Conservation (phyloP, 768 basidiomycete genomes). For the Gloeostereum incarnatum region DNA sequence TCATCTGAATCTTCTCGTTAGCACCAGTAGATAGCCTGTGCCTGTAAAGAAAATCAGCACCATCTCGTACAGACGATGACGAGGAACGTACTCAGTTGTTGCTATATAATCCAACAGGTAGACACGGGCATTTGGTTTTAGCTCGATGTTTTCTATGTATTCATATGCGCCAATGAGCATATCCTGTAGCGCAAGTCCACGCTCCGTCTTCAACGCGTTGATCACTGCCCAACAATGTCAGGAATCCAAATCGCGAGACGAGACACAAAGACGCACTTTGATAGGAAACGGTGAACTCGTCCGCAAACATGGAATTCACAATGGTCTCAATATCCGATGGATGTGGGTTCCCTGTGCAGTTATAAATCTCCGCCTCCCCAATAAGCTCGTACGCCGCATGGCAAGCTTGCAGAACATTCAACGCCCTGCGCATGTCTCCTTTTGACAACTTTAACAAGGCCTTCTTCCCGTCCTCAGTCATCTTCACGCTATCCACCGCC, state of each 20-base stretch:
- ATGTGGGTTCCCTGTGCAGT: conserved; percentile 95
- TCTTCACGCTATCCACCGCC: conserved; percentile 69
- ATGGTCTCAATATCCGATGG: conserved; percentile 91
- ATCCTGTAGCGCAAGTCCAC: conserved; percentile 93
- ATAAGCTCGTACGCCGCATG: conserved; percentile 91
- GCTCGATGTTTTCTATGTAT: conserved; percentile 76
- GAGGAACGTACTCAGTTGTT: conserved; percentile 76
- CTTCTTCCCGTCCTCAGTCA: conserved; percentile 78
- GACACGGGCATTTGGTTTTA: conserved; percentile 78
- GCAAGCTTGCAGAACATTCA: conserved; percentile 96
- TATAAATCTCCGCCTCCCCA: conserved; percentile 89
- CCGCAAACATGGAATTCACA: conserved; percentile 90
- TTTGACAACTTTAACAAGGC: conserved; percentile 91
- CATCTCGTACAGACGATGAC: background rate
- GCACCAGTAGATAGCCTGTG: conserved; percentile 89
- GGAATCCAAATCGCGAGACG: background rate
- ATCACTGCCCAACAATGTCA: conserved; percentile 52
- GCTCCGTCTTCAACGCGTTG: conserved; percentile 76
- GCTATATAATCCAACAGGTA: conserved; percentile 91
- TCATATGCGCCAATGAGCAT: conserved; percentile 89
- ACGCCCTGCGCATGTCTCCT: conserved; percentile 95
- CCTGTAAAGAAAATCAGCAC: conserved; percentile 28
- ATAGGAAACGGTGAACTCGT: conserved; percentile 91
- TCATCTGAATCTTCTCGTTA: conserved; percentile 90
- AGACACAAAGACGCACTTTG: conserved; percentile 41